Base-by-base conservation (phyloP, 306 rosid genomes). In the Coriaria nepalensis region DNA sequence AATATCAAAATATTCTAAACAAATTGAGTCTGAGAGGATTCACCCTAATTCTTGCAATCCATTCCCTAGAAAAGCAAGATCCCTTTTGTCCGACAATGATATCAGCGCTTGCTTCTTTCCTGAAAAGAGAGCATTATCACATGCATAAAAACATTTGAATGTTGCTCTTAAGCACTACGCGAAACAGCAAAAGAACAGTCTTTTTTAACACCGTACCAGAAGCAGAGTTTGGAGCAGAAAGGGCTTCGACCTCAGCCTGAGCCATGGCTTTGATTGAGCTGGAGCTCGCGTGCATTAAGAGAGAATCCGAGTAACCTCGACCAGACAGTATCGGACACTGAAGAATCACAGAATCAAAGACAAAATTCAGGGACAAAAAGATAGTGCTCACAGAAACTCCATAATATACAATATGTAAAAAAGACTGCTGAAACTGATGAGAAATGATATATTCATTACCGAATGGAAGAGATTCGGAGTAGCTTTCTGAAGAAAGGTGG, bases 1-100 rank as follows among this genome's bases (percentile, higher is more conserved):
- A 33, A 8, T 5, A 54, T 40, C 48, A 33, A 54, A 54, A 54
- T 54, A 40, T 12, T 33, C 33, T 2, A 5, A 43, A 54, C 43
- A 42, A 20, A 20, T 20, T 20, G 29, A 54, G 40, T 11, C 29
- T 8, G 5, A 7, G 35, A 57, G 56, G 69, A 73, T 35, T 72
- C 67, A 85, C 95, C 97, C 97, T 52, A 90, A 66, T 47, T 75
- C 73, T 61, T 69, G 87, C 48, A 90, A 92, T 33, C 92, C 95
- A 43, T 68, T 73, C 8, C 95, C 98, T 50, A 90, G 68, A 59
- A 79, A 60, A 41, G 81, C 63, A 4, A 90, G 84, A 73, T 77
- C 80, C 63, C 71, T 90, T 78, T 84, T 90, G 73, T 90, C 83
- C 11, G 95, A 90, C 70, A 90, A 59, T 6, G 95, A 90, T 77